Percentiles rank a stretch among this genome's conserved stretches.
Evolutionary conservation across 805 yeast species (phyloP).

Genomic region (Scheffersomyces stipitis): DNA sequence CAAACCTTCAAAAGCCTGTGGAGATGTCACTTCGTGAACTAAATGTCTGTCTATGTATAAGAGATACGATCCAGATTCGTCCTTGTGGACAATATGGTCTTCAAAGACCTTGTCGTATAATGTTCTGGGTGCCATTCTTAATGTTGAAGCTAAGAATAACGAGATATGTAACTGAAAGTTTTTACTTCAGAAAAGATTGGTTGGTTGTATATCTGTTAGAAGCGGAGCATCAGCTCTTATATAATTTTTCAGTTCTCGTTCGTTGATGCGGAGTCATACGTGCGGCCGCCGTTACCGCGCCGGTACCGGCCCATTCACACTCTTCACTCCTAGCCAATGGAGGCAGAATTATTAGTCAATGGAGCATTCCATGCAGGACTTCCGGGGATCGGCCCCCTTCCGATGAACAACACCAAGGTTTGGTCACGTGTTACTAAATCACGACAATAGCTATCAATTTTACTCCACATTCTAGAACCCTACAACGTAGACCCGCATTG

Average conservation of each 20-base stretch:
- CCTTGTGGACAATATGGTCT: conserved; percentile 90
- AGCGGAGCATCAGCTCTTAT: too few species aligned
- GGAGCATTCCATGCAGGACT: background rate
- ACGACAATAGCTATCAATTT: too few species aligned
- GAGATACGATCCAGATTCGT: conserved; percentile 82
- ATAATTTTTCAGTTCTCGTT: too few species aligned
- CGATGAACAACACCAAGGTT: background rate
- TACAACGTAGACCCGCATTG: too few species aligned
- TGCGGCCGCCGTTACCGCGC: conserved; percentile 5
- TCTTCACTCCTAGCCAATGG: too few species aligned
- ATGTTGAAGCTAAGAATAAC: background rate
- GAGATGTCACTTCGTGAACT: conserved; percentile 98
- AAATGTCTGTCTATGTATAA: conserved; percentile 94
- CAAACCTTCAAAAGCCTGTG: conserved; percentile 98
- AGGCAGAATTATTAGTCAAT: too few species aligned
- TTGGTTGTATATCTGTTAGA: too few species aligned
- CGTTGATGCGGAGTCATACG: conserved; percentile 1
- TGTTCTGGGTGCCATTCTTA: conserved; percentile 45
- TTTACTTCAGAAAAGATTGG: too few species aligned
- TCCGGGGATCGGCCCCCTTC: background rate
- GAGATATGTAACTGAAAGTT: too few species aligned
- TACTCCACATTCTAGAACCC: too few species aligned
- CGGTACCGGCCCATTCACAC: conserved; percentile 4
- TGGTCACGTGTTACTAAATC: too few species aligned
- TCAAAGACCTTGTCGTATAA: conserved; percentile 95